Evolutionary conservation across 23 red algal genomes (phyloP).

Genomic region (Gracilaria domingensis): DNA sequence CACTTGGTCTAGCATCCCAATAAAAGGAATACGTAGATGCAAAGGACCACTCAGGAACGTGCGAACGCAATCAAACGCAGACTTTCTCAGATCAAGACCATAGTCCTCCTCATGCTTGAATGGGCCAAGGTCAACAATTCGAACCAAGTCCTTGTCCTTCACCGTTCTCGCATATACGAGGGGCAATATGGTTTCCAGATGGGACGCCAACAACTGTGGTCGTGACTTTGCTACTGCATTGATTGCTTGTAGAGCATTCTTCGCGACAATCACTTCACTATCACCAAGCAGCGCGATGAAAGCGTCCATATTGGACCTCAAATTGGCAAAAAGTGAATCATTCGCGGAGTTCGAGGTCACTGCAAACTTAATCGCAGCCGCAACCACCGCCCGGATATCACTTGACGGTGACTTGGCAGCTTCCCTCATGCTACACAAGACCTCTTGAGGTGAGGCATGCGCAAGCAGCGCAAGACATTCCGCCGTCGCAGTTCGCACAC

Average conservation of each 20-base stretch:
- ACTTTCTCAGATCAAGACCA: conserved; percentile 83
- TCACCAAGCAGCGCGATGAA: conserved; percentile 64
- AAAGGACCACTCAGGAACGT: conserved; percentile 56
- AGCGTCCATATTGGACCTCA: conserved; percentile 37
- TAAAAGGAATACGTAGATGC: conserved; percentile 46
- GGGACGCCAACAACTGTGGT: conserved; percentile 61
- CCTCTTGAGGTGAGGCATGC: conserved; percentile 51
- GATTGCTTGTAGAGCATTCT: conserved; percentile 68
- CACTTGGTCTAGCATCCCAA: conserved; percentile 56
- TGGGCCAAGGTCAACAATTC: conserved; percentile 89
- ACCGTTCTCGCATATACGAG: conserved; percentile 55
- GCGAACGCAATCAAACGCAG: conserved; percentile 77
- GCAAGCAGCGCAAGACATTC: conserved; percentile 90
- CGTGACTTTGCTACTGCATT: conserved; percentile 70
- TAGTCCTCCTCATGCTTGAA: conserved; percentile 89
- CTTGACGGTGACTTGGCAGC: conserved; percentile 6
- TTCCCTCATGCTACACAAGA: conserved; percentile 35
- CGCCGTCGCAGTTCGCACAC: conserved; percentile 86
- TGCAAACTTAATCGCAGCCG: conserved; percentile 72
- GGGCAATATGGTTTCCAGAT: conserved; percentile 56
- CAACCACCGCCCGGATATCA: conserved; percentile 54
- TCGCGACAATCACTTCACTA: conserved; percentile 69
- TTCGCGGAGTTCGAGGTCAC: conserved; percentile 44
- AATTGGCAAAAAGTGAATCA: conserved; percentile 3
- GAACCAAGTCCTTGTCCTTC: conserved; percentile 70